These are phyloP conservation scores for Arthrobotrys entomopaga DNA, from an alignment of 2,329 filamentous ascomycete genomes.

Conservation along the genomic window DNA sequence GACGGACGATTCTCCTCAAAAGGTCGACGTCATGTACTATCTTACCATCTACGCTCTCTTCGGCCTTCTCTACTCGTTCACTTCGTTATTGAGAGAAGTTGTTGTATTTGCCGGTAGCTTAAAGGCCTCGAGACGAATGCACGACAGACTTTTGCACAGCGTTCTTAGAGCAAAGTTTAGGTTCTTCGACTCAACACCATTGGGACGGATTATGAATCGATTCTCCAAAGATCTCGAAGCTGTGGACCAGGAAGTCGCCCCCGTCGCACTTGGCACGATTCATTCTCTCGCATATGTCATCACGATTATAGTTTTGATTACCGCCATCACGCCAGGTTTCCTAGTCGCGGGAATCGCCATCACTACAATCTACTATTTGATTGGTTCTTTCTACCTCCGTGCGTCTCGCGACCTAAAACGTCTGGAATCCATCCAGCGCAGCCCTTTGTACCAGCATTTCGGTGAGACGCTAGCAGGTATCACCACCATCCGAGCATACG, in stretches of 20 bases:
- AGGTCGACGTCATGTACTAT: conserved; percentile 86
- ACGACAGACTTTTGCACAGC: conserved; percentile 78
- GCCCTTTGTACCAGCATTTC: conserved; percentile 96
- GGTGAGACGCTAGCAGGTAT: conserved; percentile 94
- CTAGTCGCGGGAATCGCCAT: conserved; percentile 88
- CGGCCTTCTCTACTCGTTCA: conserved; percentile 78
- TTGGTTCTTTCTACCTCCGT: conserved; percentile 87
- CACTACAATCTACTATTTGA: conserved; percentile 79
- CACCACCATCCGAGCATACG: conserved; percentile 95
- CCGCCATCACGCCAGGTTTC: conserved; percentile 88
- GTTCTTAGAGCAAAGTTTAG: conserved; percentile 92
- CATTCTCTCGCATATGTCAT: conserved; percentile 76
- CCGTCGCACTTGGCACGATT: conserved; percentile 80
- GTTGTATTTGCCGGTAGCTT: conserved; percentile 94
- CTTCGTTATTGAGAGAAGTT: conserved; percentile 83
- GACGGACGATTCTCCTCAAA: conserved; percentile 60
- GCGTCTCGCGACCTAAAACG: conserved; percentile 96
- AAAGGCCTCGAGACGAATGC: conserved; percentile 84
- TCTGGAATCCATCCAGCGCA: conserved; percentile 91
- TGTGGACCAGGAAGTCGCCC: conserved; percentile 93
- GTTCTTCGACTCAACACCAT: conserved; percentile 95
- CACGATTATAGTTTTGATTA: conserved; percentile 88
- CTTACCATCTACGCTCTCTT: conserved; percentile 83
- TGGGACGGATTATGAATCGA: conserved; percentile 96
- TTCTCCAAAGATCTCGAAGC: conserved; percentile 98